These are phyloP conservation scores for Piloderma croceum DNA, from an alignment of 768 basidiomycete genomes.

Conservation along the genomic window DNA sequence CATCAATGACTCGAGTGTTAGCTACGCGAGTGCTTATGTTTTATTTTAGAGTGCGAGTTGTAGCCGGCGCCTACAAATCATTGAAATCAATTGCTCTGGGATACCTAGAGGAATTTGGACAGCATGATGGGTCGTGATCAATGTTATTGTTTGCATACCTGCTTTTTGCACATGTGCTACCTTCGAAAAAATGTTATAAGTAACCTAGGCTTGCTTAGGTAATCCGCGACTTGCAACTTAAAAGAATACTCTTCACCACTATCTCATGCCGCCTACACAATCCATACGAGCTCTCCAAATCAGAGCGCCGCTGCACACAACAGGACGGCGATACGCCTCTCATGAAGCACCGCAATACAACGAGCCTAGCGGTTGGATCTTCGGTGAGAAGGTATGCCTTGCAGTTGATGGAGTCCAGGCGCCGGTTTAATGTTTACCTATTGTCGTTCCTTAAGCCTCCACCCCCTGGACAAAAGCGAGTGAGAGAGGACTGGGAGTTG, in stretches of 20 bases:
- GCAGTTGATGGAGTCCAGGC: conserved; percentile 7
- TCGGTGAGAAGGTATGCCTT: conserved; percentile 75
- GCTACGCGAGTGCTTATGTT: conserved; percentile 90
- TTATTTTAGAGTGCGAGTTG: conserved; percentile 38
- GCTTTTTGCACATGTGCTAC: conserved; percentile 2
- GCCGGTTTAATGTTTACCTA: background rate
- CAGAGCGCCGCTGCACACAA: conserved; percentile 19
- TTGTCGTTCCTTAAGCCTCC: conserved; percentile 46
- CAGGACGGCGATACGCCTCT: conserved; percentile 53
- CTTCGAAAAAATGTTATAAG: background rate
- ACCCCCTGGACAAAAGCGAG: conserved; percentile 75
- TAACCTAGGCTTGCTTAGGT: background rate
- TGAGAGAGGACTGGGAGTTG: conserved; percentile 87
- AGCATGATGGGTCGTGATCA: no score
- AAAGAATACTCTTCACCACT: conserved; percentile 44
- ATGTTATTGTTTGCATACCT: conserved; percentile 7
- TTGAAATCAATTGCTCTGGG: conserved; percentile 1
- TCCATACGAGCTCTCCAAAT: no score
- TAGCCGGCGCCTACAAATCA: background rate
- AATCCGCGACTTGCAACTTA: conserved; percentile 30
- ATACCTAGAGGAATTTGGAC: no score
- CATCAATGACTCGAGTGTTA: conserved; percentile 82
- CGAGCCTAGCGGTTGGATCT: conserved; percentile 82
- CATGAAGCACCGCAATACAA: conserved; percentile 82
- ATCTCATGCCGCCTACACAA: no score